Base-by-base conservation (phyloP, 176 grass and related monocot genomes). In the Urochloa ruziziensis region DNA sequence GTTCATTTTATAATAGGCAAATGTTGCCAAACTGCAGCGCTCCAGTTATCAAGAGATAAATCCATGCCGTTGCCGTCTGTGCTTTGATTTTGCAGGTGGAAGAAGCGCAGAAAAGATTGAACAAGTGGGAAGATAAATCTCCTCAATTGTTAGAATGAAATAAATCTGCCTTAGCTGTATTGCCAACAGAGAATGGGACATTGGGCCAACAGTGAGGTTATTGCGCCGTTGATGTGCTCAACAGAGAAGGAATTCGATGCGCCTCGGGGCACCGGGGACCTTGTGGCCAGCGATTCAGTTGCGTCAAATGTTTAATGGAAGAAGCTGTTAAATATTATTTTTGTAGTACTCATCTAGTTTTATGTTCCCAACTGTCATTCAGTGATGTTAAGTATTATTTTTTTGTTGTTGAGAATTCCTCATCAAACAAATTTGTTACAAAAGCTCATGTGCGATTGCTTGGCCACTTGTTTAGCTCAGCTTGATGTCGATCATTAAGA, bases 41-140 rank as follows among this genome's bases (percentile, higher is more conserved):
- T 40, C 4, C 39, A 40, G 39, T 39, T 6, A 4, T 5, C 2
- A 17, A 49, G 4, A 18, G 4, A 16, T 49, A 4, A 57, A 74
- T 74, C 3, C 71, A 53, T 33, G 49, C 47, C 19, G 5, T 39
- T 30, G 49, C 47, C 19, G 5, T 39, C n/a, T 34, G 0, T 63
- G 11, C 18, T 74, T 27, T 47, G 7, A 5, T 29, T 71, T 29
- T 71, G 42, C 57, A 91, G 77, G 80, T 86, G 74, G 74, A 75
- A 58, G 83, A 89, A 65, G 72, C 79, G 9, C 49, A 68, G 34
- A 89, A 61, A 72, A 82, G 74, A 39, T 61, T 91, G 28, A 79
- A 79, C 49, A 83, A 82, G 59, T 91, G 86, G 86, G 75, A 79
- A 23, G 35, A 70, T 10, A 88, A 84, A 27, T 34, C 66, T 54